Base-by-base conservation (phyloP, 495 filamentous ascomycete genomes). In the Massariosphaeria phaeospora region DNA sequence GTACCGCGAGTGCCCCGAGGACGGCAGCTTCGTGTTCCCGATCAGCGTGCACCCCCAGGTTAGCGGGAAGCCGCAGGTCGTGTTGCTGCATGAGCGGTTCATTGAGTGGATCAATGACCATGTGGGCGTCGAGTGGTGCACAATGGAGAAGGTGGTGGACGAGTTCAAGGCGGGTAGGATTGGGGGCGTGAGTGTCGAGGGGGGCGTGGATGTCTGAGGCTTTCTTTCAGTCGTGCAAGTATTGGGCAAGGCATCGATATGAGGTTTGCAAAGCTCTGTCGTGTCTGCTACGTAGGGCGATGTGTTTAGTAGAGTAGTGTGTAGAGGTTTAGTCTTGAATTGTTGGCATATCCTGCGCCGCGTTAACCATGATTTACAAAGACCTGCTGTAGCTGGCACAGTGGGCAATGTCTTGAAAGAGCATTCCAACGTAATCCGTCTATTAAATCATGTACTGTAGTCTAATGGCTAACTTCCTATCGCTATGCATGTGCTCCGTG, bases 41-140 rank as follows among this genome's bases (percentile, higher is more conserved):
- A 84, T 86, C 69, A 83, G 79, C 3, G 81, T 85, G 24, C 84
- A 87, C 67, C 84, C 84, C 0, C 80, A 87, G 65, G 81, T 87
- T 10, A 78, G 73, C 47, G 83, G 83, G 20, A 74, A 82, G 30
- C 81, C 82, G 3, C 82, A 86, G 65, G 83, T 84, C 12, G 66
- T 86, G 84, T 21, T 57, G 39, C 11, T 86, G 82, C 82, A 84
- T 65, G 78, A 80, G 62, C 64, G 76, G 66, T 72, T 86, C 48
- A 87, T 89, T 54, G 83, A 87, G 55, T 76, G 85, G 54, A 84
- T 88, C 59, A 86, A 86, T 50, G 77, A 76, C 44, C 84, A 87
- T 48, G 83, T 86, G 58, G 84, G 85, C 2, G 80, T 88, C 1
- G 82, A 88, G 61, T 88, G 83, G 83, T 77, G 85, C 61, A 86